Evolutionary conservation across 1,139 yeast species (phyloP).

Genomic region (Pichia sp.): DNA sequence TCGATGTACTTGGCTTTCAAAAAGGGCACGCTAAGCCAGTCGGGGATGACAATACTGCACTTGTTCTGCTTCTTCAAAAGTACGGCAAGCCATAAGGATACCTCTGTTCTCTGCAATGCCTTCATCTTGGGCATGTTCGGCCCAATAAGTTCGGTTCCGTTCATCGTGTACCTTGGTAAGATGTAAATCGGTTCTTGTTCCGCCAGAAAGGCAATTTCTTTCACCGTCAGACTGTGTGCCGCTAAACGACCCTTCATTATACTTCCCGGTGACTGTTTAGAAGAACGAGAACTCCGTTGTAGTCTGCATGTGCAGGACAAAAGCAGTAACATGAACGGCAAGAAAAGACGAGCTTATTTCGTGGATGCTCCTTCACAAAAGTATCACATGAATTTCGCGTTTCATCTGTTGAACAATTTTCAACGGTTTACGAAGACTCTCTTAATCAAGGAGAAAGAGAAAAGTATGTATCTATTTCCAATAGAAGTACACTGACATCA

Average conservation of each 20-base stretch:
- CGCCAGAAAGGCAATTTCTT: constrained; percentile 78
- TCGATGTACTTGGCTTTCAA: constrained; percentile 60
- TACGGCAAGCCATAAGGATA: constrained; percentile 88
- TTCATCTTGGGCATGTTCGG: constrained; percentile 9
- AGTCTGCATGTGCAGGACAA: not conserved
- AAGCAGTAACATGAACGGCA: not conserved
- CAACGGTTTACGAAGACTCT: not conserved
- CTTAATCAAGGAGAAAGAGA: not conserved
- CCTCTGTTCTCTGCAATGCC: constrained; percentile 65
- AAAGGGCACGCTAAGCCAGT: constrained; percentile 67
- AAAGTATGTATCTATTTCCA: not conserved
- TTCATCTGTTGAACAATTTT: not conserved
- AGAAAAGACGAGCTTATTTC: not conserved
- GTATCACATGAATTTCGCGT: constrained; percentile 5
- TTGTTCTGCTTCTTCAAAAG: constrained; percentile 78
- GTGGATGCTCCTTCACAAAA: not conserved
- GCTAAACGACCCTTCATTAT: constrained; percentile 46
- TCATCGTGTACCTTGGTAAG: constrained; percentile 70
- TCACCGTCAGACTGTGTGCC: constrained; percentile 57
- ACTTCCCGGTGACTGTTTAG: not conserved
- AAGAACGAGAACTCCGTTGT: too few species aligned
- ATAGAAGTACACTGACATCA: not conserved
- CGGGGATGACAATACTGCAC: constrained; percentile 82
- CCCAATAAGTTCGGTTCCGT: constrained; percentile 61
- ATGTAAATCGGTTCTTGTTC: constrained; percentile 73